A percentile compares a stretch with the other conserved stretches of the same genome.
phyloP scores from a whole-genome alignment of 164 flowering plant genomes.

The Dillenia suffruticosa region DNA sequence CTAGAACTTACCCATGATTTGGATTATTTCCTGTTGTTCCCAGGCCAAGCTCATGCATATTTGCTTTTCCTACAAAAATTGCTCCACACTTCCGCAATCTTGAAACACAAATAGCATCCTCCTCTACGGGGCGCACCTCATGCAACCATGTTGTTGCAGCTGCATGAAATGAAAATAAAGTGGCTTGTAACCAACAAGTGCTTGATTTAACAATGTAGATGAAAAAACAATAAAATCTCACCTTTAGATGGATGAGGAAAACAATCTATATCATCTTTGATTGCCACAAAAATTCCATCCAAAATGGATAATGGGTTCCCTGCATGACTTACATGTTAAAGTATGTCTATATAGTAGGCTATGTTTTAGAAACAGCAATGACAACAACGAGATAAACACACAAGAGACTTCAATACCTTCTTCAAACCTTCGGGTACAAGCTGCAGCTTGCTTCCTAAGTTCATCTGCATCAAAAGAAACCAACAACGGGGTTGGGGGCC shows the following conservation, averaged over 20 bases:
- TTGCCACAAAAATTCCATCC: constrained; percentile 89
- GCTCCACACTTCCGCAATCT: constrained; percentile 88
- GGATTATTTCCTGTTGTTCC: constrained; percentile 96
- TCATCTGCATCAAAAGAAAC: constrained; percentile 69
- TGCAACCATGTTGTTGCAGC: constrained; percentile 89
- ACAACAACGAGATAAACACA: background rate
- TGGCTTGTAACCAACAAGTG: too few species aligned
- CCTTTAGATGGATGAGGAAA: constrained; percentile 75
- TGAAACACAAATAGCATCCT: constrained; percentile 80
- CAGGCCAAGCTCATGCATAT: constrained; percentile 96
- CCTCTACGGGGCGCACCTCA: constrained; percentile 53
- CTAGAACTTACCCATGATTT: constrained; percentile 65
- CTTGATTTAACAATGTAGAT: background rate
- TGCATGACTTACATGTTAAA: constrained; percentile 25
- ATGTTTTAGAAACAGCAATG: background rate
- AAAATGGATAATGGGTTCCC: constrained; percentile 76
- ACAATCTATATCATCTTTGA: constrained; percentile 96
- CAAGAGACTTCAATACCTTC: constrained; percentile 50
- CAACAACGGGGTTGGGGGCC: constrained; percentile 58
- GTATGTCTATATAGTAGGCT: background rate
- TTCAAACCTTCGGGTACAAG: constrained; percentile 81
- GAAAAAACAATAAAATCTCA: constrained; percentile 11
- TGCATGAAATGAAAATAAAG: constrained; percentile 11
- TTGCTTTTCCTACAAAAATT: constrained; percentile 85
- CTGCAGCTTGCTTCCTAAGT: constrained; percentile 85